Percentiles rank a stretch among this genome's conserved stretches.
phyloP scores from a whole-genome alignment of 192 early-diverging fungal species.

The Gonapodya prolifera region DNA sequence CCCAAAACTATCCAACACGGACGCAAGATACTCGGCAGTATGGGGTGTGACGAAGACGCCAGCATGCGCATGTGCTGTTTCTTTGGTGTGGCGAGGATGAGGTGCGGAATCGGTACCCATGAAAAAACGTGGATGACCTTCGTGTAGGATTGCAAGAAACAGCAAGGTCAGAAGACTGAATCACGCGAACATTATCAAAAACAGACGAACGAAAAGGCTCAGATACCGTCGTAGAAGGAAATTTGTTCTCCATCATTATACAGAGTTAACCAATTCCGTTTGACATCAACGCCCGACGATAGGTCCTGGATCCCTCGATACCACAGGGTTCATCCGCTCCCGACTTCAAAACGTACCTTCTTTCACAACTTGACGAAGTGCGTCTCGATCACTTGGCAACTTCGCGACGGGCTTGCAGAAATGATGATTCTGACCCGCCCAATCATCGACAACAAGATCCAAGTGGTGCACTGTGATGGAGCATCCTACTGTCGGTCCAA shows the following conservation, averaged over 20 bases:
- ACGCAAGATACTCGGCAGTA: slow-evolving; percentile 71
- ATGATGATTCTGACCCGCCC: slow-evolving; percentile 90
- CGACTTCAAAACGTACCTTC: slow-evolving; percentile 37
- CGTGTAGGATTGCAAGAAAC: not conserved
- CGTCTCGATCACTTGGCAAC: slow-evolving; percentile 78
- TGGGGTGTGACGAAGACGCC: slow-evolving; percentile 89
- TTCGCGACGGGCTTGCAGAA: slow-evolving; percentile 99
- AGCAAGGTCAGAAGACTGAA: not conserved
- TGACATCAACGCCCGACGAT: no score
- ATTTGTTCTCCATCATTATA: not conserved
- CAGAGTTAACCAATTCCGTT: no score
- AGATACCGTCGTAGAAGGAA: not conserved
- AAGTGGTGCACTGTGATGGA: slow-evolving; percentile 95
- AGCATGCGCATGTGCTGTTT: slow-evolving; percentile 65
- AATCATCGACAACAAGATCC: slow-evolving; percentile 83
- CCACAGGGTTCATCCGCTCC: no score
- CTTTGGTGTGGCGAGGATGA: slow-evolving; percentile 77
- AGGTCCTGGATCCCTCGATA: no score
- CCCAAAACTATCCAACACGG: slow-evolving; percentile 72
- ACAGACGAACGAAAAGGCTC: not conserved
- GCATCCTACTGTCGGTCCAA: slow-evolving; percentile 84
- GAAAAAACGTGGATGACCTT: slow-evolving; percentile 89
- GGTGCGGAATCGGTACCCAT: slow-evolving; percentile 94
- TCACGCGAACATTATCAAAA: not conserved
- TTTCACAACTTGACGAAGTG: slow-evolving; percentile 65